Base-by-base conservation (phyloP, 164 flowering plant genomes). In the Protea cynaroides region DNA sequence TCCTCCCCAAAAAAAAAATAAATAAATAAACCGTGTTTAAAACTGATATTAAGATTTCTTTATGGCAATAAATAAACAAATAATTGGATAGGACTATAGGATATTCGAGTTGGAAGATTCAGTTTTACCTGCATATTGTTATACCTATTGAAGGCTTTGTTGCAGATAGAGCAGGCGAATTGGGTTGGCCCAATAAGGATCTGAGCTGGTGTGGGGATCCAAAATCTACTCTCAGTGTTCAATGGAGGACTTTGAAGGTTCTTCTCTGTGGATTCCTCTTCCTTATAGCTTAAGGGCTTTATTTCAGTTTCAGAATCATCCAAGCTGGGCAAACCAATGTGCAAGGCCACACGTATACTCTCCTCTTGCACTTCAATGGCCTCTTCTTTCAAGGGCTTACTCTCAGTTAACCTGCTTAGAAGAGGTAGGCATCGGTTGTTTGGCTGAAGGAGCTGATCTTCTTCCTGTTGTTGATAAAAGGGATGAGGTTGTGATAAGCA, bases 201-300 rank as follows among this genome's bases (percentile, higher is more conserved):
- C 81, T 91, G 97, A 19, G 97, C 78, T 21, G 91, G 84, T 54
- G 93, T 86, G 34, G 97, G 97, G 64, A 91, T 91, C 97, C 97
- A 91, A 78, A 85, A 91, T 76, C 88, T 81, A 58, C 74, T 78
- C 65, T 76, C 76, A 29, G 36, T 46, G 59, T 71, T 77, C 55
- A 65, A 65, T 44, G 64, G 37, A 68, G 58, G 65, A 24, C 55
- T 72, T 58, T 75, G 70, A 56, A 68, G 66, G 47, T 59, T 69
- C 58, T 63, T 71, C 71, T 74, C 72, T 58, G 53, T 59, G 7
- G 56, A 8, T 14, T 75, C 74, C 51, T 79, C 75, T 23, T 73
- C 67, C 43, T 66, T 51, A 44, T 22, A 47, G 23, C 29, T 29
- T 38, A 59, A 47, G 19, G 61, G 25, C 65, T 65, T 71, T 24